A percentile compares a stretch with the other conserved stretches of the same genome.
phyloP scores from a whole-genome alignment of 108 stramenopile genomes.

The Chaetoceros muelleri region DNA sequence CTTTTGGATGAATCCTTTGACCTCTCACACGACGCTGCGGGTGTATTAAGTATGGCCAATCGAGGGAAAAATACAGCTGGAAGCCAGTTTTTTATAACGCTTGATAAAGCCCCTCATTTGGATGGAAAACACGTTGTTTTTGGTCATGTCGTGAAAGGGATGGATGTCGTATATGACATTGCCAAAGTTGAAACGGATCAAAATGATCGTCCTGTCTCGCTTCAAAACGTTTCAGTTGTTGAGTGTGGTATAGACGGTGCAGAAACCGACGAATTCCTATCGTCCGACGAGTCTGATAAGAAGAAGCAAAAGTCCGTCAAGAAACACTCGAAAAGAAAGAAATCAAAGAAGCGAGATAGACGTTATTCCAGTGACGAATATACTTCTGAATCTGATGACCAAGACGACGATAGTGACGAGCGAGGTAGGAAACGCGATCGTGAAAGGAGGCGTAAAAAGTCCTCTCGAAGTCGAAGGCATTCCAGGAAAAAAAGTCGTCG shows the following conservation, averaged over 20 bases:
- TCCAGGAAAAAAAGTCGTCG: conserved; percentile 9
- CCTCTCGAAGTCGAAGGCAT: background rate
- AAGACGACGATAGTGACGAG: background rate
- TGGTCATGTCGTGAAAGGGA: conserved; percentile 53
- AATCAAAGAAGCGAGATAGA: background rate
- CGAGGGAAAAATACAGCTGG: conserved; percentile 72
- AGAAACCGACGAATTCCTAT: background rate
- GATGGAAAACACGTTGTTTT: conserved; percentile 81
- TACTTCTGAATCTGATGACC: background rate
- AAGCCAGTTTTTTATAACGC: conserved; percentile 76
- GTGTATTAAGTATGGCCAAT: conserved; percentile 81
- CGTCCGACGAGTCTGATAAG: background rate
- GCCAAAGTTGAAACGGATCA: conserved; percentile 44
- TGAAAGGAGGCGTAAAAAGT: background rate
- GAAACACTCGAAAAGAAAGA: background rate
- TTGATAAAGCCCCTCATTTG: conserved; percentile 47
- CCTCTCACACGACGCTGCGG: conserved; percentile 41
- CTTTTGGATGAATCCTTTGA: conserved; percentile 67
- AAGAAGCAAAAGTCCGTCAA: background rate
- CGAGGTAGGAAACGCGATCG: background rate
- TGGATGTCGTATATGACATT: conserved; percentile 57
- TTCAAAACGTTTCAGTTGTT: conserved; percentile 55
- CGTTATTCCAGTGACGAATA: background rate
- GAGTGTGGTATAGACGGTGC: conserved; percentile 59
- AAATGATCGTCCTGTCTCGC: conserved; percentile 34